Evolutionary conservation across 768 basidiomycete species (phyloP).

Genomic region (Xerocomellus amylosporus): DNA sequence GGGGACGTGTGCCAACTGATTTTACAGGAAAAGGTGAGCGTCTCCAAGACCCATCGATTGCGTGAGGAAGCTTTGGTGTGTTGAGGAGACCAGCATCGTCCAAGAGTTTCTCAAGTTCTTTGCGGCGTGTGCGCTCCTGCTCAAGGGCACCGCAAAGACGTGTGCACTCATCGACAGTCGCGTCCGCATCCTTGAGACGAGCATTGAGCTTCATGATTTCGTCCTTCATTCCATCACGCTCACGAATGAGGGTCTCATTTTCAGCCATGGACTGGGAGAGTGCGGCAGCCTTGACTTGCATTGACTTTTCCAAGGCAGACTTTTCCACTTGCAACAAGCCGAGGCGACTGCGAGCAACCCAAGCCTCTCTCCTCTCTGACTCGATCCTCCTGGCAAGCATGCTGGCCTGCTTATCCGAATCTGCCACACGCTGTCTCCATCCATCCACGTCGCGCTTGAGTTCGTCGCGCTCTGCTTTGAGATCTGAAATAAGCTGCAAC

Average conservation of each 20-base stretch:
- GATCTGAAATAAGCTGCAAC: constrained; percentile 67
- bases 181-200: constrained; percentile 31
- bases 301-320: constrained; percentile 47
- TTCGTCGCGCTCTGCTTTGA: constrained; percentile 87
- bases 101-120: constrained; percentile 54
- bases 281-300: constrained; percentile 35
- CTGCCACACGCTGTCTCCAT: constrained; percentile 75
- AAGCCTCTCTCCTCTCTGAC: constrained; percentile 76
- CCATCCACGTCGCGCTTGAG: constrained; percentile 85
- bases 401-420: constrained; percentile 68
- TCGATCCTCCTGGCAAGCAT: constrained; percentile 70
- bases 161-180: constrained; percentile 24
- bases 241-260: constrained; percentile 22
- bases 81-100: constrained; percentile 41
- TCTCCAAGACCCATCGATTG: constrained; percentile 11
- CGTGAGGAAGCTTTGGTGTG: constrained; percentile 40
- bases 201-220: constrained; percentile 29
- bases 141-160: constrained; percentile 32
- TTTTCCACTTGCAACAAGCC: constrained; percentile 69
- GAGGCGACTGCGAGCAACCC: constrained; percentile 75
- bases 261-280: constrained; percentile 31
- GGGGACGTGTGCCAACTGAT: constrained; percentile 34
- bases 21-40: constrained; percentile 21
- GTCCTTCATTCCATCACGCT: constrained; percentile 30
- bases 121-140: constrained; percentile 41